Evolutionary conservation across 139 green algal genomes (phyloP).

Genomic region (Chlorella sp.): DNA sequence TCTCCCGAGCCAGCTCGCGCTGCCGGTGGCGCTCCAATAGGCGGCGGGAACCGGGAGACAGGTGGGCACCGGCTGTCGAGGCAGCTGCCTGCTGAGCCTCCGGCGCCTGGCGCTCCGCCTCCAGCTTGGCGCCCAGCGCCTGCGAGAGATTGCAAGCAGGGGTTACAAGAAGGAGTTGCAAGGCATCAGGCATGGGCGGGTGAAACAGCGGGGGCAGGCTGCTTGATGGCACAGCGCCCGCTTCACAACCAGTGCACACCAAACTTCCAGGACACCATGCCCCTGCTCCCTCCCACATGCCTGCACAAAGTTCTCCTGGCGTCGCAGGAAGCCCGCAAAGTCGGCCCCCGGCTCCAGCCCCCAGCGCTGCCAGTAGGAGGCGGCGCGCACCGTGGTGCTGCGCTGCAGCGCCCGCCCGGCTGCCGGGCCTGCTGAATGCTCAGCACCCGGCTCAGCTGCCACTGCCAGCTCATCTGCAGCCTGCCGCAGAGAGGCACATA

Average conservation of each 20-base stretch:
- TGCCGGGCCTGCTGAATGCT: too few relatives aligned
- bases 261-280: too few relatives aligned
- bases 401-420: neutral
- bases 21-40: neutral
- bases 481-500: neutral
- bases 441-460: too few relatives aligned
- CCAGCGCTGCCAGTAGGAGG: conserved; percentile 3
- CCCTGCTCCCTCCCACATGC: neutral
- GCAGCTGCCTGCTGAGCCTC: neutral
- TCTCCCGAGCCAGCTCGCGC: neutral
- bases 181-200: too few relatives aligned
- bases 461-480: neutral
- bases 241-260: too few relatives aligned
- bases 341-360: neutral
- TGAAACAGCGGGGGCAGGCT: too few relatives aligned
- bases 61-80: too few relatives aligned
- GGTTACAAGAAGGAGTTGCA: too few relatives aligned
- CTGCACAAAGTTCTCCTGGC: neutral
- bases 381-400: neutral
- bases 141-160: neutral
- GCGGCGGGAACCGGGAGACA: conserved; percentile 3
- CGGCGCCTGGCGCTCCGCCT: neutral
- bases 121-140: neutral
- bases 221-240: too few relatives aligned
- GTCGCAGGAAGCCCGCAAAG: neutral